phyloP scores from a whole-genome alignment of 371 early-diverging fungal species.

The Dinochytrium kinnereticum region DNA sequence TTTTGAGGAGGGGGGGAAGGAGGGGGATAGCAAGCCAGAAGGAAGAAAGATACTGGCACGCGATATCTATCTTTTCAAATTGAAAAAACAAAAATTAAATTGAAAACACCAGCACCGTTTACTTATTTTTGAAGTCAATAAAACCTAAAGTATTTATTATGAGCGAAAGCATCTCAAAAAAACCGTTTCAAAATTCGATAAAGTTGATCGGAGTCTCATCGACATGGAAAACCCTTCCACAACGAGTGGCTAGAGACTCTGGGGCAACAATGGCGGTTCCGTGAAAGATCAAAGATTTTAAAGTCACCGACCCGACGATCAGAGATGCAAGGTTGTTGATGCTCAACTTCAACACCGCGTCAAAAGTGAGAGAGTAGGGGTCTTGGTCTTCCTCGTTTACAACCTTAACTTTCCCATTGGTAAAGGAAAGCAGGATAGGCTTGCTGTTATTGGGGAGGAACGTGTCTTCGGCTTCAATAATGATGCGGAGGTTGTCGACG shows the following conservation, averaged over 20 bases:
- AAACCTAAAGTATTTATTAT: background rate
- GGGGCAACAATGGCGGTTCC: conserved; percentile 23
- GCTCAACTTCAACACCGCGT: conserved; percentile 8
- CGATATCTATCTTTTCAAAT: too few species aligned
- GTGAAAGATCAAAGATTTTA: conserved; percentile 5
- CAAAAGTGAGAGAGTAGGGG: background rate
- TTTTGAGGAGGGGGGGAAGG: too few species aligned
- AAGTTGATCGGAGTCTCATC: background rate
- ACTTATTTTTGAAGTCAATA: too few species aligned
- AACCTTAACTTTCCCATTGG: background rate
- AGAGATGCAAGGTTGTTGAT: conserved; percentile 21
- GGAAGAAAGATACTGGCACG: too few species aligned
- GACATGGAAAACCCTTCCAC: background rate
- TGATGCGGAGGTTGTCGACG: conserved; percentile 3
- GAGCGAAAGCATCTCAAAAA: too few species aligned
- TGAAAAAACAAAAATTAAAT: too few species aligned
- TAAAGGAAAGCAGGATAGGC: conserved; percentile 17
- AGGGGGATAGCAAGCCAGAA: too few species aligned
- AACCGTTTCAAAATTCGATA: conserved; percentile 6
- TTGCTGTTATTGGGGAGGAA: conserved; percentile 14
- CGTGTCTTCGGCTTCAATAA: conserved; percentile 16
- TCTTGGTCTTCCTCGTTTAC: background rate
- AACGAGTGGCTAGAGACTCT: background rate
- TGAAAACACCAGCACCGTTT: too few species aligned
- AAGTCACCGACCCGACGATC: conserved; percentile 22